These are phyloP conservation scores for Beauveria medogensis DNA, from an alignment of 2,329 filamentous ascomycete genomes.

Conservation along the genomic window DNA sequence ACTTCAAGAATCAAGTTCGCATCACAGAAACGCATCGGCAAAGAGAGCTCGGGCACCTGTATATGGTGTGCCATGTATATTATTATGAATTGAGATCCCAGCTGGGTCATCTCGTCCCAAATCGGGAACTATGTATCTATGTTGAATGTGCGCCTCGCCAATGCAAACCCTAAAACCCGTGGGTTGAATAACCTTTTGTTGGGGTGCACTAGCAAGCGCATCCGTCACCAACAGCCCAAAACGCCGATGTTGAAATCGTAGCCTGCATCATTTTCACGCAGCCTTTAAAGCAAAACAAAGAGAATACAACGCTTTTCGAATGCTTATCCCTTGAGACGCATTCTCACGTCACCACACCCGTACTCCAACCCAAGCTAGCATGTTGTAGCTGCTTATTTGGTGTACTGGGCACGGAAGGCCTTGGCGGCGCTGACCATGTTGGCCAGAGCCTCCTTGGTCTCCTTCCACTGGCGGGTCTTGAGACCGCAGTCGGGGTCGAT, in stretches of 20 bases:
- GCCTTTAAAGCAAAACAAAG: slow-evolving; percentile 20
- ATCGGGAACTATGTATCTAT: slow-evolving; percentile 14
- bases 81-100: slow-evolving; percentile 7
- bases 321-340: slow-evolving; percentile 15
- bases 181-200: slow-evolving; percentile 19
- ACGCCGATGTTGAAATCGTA: slow-evolving; percentile 55
- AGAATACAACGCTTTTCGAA: slow-evolving; percentile 10
- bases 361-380: neutral
- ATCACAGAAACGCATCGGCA: too few relatives aligned
- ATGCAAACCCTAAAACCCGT: slow-evolving; percentile 10
- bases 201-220: slow-evolving; percentile 26
- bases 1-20: too few relatives aligned
- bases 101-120: slow-evolving; percentile 8
- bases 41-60: too few relatives aligned
- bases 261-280: slow-evolving; percentile 29
- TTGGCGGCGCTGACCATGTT: slow-evolving; percentile 99
- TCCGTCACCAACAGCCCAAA: slow-evolving; percentile 30
- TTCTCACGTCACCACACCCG: neutral
- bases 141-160: slow-evolving; percentile 13
- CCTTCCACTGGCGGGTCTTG: slow-evolving; percentile 97
- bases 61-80: neutral
- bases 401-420: slow-evolving; percentile 86
- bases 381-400: slow-evolving; percentile 42
- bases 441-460: slow-evolving; percentile 91
- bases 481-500: slow-evolving; percentile 99